Conservation (phyloP, 2,329 filamentous ascomycete species). For the Tolypocladium cylindrosporum region DNA sequence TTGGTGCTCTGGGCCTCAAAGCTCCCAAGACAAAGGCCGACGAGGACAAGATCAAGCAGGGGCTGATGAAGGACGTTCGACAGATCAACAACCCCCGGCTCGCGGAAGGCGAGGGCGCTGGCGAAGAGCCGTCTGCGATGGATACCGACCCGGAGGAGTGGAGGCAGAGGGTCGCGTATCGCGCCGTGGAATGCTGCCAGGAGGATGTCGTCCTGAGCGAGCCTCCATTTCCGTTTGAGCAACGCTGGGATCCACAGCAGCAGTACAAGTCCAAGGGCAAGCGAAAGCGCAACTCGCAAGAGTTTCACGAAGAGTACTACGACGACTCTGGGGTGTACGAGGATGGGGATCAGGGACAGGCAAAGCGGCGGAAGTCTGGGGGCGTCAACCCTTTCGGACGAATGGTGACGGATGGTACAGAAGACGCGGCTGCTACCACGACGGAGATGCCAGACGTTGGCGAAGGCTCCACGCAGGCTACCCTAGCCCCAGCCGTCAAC, state of each 20-base stretch:
- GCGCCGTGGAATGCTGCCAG: constrained; percentile 77
- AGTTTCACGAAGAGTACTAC: constrained; percentile 18
- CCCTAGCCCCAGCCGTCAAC: neutral
- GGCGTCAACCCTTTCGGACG: neutral
- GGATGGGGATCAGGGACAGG: constrained; percentile 14
- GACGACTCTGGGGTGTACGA: constrained; percentile 18
- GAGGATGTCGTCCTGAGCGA: constrained; percentile 57
- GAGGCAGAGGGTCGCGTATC: constrained; percentile 63
- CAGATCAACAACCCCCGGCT: constrained; percentile 27
- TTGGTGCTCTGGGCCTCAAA: constrained; percentile 61
- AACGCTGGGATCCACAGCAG: constrained; percentile 79
- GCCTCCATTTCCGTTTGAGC: constrained; percentile 82
- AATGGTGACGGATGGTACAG: neutral
- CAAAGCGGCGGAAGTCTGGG: neutral
- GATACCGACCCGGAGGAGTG: constrained; percentile 51
- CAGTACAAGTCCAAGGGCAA: constrained; percentile 31
- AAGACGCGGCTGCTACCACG: neutral
- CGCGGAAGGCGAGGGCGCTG: constrained; percentile 9
- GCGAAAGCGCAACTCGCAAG: constrained; percentile 36
- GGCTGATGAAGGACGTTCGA: constrained; percentile 45
- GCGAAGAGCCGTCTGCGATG: constrained; percentile 6
- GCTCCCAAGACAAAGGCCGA: constrained; percentile 60
- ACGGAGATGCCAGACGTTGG: neutral
- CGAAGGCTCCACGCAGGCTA: neutral
- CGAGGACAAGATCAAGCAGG: constrained; percentile 50